phyloP scores from a whole-genome alignment of 495 filamentous ascomycete genomes.

The Aspergillus funiculosus region DNA sequence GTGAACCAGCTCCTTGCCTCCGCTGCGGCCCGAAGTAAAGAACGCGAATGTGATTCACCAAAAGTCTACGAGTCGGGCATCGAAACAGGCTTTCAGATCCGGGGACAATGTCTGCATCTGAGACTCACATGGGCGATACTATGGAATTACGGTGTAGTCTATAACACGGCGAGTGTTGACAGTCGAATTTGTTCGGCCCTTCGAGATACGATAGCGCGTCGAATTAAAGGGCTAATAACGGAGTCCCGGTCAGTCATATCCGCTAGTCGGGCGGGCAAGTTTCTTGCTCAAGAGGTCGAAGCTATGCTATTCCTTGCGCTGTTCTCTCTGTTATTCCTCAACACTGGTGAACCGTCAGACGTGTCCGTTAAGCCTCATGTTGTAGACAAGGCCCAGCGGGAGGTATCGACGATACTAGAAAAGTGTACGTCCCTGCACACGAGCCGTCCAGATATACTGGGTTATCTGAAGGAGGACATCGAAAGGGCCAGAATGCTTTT shows the following conservation, averaged over 20 bases:
- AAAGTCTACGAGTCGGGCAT: slow-evolving; percentile 34
- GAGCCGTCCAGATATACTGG: neutral
- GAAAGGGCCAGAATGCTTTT: slow-evolving; percentile 4
- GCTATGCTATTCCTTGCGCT: slow-evolving; percentile 5
- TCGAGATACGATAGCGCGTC: neutral
- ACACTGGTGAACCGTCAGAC: too few relatives aligned
- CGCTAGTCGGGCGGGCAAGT: neutral
- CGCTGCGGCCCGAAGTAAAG: slow-evolving; percentile 28
- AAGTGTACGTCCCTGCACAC: slow-evolving; percentile 3
- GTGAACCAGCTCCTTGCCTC: slow-evolving; percentile 40
- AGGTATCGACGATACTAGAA: neutral
- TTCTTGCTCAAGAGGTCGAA: slow-evolving; percentile 7
- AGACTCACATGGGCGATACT: slow-evolving; percentile 50
- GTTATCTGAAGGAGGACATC: slow-evolving; percentile 7
- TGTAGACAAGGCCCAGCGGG: too few relatives aligned
- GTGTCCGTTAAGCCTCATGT: too few relatives aligned
- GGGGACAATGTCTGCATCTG: slow-evolving; percentile 44
- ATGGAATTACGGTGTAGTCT: slow-evolving; percentile 25
- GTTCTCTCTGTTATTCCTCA: slow-evolving; percentile 20
- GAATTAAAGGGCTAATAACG: neutral
- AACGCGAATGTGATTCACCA: slow-evolving; percentile 36
- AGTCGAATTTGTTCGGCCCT: neutral
- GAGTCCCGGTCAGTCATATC: neutral
- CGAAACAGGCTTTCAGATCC: slow-evolving; percentile 31
- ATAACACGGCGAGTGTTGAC: neutral